A percentile compares a stretch with the other conserved stretches of the same genome.
phyloP scores from a whole-genome alignment of 306 rosid species.

The Senna siamea region DNA sequence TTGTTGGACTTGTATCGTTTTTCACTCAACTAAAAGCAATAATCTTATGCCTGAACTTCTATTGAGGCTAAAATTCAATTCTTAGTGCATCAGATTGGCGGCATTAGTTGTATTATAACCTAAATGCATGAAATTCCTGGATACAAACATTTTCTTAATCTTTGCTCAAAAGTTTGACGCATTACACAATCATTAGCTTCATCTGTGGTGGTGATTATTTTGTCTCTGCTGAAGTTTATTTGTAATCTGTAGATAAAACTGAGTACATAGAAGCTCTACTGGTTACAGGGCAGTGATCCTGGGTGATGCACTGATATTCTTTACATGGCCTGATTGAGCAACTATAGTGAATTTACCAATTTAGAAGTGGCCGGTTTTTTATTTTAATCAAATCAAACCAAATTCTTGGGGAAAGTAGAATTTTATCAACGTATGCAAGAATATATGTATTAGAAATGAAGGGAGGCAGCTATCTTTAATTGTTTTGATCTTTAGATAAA shows the following conservation, averaged over 20 bases:
- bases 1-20: constrained; percentile 5
- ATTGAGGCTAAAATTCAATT: not conserved
- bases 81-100: not conserved
- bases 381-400: constrained; percentile 18
- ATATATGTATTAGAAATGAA: too few species aligned
- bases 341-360: constrained; percentile 16
- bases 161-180: not conserved
- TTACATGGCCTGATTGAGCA: not conserved
- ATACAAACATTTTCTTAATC: not conserved
- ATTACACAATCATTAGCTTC: not conserved
- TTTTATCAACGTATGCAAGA: not conserved
- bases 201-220: not conserved
- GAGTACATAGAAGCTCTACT: constrained; percentile 17
- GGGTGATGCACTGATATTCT: too few species aligned
- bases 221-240: constrained; percentile 23
- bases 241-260: not conserved
- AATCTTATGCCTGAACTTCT: not conserved
- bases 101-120: not conserved
- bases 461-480: constrained; percentile 5
- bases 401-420: not conserved
- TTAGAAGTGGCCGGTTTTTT: constrained; percentile 24
- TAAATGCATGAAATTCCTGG: not conserved
- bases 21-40: not conserved
- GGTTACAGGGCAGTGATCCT: not conserved
- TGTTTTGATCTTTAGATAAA: not conserved